Conservation (phyloP, 2,329 filamentous ascomycete species). For the Paraconiothyrium brasiliense region DNA sequence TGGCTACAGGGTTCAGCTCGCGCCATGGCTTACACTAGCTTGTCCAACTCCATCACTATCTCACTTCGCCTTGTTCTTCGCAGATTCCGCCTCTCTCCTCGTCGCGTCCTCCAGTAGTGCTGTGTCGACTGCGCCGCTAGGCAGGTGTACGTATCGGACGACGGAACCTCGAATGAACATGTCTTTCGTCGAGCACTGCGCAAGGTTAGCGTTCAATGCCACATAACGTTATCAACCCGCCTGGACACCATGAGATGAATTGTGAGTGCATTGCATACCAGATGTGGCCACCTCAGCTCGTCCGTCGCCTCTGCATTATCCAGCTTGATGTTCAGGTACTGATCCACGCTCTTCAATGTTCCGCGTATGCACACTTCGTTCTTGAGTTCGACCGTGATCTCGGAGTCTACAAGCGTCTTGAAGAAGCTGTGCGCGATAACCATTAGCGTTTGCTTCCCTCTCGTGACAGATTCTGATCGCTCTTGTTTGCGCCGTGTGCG, state of each 20-base stretch:
- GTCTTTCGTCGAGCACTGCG: slow-evolving; percentile 83
- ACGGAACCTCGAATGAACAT: slow-evolving; percentile 95
- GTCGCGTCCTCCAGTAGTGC: slow-evolving; percentile 88
- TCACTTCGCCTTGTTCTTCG: slow-evolving; percentile 51
- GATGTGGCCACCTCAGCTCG: slow-evolving; percentile 91
- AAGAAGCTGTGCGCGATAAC: slow-evolving; percentile 71
- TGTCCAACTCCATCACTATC: slow-evolving; percentile 5
- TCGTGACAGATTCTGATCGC: background rate
- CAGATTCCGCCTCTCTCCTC: slow-evolving; percentile 47
- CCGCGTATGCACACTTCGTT: slow-evolving; percentile 98
- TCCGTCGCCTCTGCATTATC: slow-evolving; percentile 94
- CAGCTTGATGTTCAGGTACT: slow-evolving; percentile 99
- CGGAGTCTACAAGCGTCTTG: slow-evolving; percentile 96
- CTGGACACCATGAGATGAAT: background rate
- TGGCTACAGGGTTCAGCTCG: background rate
- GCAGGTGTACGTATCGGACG: slow-evolving; percentile 90
- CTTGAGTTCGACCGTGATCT: slow-evolving; percentile 98
- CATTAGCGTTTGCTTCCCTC: background rate
- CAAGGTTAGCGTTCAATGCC: slow-evolving; percentile 14
- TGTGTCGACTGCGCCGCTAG: slow-evolving; percentile 82
- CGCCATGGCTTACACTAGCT: slow-evolving; percentile 8
- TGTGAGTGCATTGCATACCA: slow-evolving; percentile 62
- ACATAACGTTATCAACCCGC: background rate
- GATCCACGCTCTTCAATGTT: slow-evolving; percentile 95
- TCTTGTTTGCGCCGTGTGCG: background rate